phyloP scores from a whole-genome alignment of 805 yeast genomes.

The Yarrowia sp. region DNA sequence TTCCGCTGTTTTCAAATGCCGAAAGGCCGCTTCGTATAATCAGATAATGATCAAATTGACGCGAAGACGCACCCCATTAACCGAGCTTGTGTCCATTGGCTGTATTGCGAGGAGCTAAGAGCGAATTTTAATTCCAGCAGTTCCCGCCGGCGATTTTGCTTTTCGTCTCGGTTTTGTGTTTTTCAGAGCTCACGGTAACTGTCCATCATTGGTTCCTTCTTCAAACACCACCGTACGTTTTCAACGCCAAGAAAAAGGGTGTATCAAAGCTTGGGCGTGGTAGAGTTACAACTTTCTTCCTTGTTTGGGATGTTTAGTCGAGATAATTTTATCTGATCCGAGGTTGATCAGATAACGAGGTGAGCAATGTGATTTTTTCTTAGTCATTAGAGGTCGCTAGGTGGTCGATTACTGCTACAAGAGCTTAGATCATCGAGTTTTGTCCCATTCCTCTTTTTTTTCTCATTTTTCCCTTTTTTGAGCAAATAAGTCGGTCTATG shows the following conservation, averaged over 20 bases:
- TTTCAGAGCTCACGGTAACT: neutral
- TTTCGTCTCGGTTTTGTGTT: neutral
- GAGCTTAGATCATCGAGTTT: no score
- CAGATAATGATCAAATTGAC: neutral
- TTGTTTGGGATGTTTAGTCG: conserved; percentile 6
- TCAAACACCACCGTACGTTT: neutral
- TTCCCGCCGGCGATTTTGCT: neutral
- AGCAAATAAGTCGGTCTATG: conserved; percentile 3
- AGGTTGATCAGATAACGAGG: neutral
- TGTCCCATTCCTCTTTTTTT: no score
- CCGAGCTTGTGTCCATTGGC: neutral
- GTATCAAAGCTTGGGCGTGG: neutral
- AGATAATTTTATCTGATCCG: conserved; percentile 20
- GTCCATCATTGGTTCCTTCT: neutral
- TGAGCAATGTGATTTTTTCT: no score
- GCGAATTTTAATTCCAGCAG: neutral
- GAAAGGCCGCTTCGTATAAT: neutral
- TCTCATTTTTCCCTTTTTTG: neutral
- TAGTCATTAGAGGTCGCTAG: no score
- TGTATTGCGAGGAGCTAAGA: neutral
- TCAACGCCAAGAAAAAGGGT: conserved; percentile 19
- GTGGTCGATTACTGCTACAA: no score
- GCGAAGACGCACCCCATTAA: conserved; percentile 10
- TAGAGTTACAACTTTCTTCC: neutral
- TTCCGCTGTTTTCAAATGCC: neutral